Base-by-base conservation (phyloP, 2,329 filamentous ascomycete genomes). In the Pseudogymnoascus sp. region DNA sequence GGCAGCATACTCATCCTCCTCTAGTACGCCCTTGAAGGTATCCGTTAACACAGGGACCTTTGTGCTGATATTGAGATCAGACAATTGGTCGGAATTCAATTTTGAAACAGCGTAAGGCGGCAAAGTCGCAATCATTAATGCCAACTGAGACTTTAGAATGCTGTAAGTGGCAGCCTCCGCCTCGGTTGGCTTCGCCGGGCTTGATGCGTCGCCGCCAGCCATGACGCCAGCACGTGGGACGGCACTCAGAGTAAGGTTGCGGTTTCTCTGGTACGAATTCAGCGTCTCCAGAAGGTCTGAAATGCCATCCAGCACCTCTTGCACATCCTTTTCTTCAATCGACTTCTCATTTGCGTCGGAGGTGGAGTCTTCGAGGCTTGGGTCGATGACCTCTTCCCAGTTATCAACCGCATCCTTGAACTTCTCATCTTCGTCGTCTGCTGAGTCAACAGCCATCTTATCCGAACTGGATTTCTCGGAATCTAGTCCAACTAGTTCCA, bases 181-280 rank as follows among this genome's bases (percentile, higher is more conserved):
- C 14, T 79, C 74, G 2, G 86, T 85, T 7, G 89, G 89, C 58
- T 85, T 84, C 3, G 84, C 82, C 1, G 83, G 81, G 6, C 81
- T 86, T 7, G 88, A 79, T 75, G 88, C 87, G 63, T 89, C 87
- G 18, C 85, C 81, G 3, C 86, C 84, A 62, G 87, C 82, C 58
- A 81, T 79, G 2, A 79, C 79, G 65, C 81, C 81, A 16, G 83
- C 79, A 65, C 80, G 83, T 67, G 86, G 81, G 34, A 58, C 54
- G 16, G 54, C 54, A 61, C 77, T 86, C 20, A 91, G 73, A 1
- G 84, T 84, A 47, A 88, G 79, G 68, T 91, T 89, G 63, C 89
- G 87, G 70, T 90, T 91, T 64, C 88, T 83, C 74, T 93, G 89
- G 71, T 90, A 87, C 0, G 89, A 93, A 18, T 88, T 80, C 8